Evolutionary conservation across 306 rosid genomes (phyloP), one percentile per base, ranked within the genome.

Genomic region (Cucurbita ficifolia): DNA sequence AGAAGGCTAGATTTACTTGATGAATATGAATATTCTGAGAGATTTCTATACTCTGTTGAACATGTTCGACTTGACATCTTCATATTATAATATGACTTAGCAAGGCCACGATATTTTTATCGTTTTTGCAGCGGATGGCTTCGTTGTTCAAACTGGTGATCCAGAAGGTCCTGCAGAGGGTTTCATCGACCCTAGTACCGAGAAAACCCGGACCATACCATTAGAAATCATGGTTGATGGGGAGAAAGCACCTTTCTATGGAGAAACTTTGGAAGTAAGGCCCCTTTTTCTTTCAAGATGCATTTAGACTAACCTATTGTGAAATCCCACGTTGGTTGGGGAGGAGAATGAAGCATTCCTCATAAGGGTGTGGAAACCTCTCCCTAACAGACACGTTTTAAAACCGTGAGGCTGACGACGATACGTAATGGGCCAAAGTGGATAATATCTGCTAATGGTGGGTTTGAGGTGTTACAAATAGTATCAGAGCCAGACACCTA

Each of bases 141-240:
- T 94, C 79, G 99, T 94, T 21, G 97, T 94, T 69, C 99, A 94
- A 81, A 91, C 97, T 50, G 99, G 97, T 64, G 99, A 94, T 77
- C 99, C 99, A 42, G 97, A 87, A 87, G 97, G 99, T 55, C 99
- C 97, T 81, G 99, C 97, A 10, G 97, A 94, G 85, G 99, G 99
- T 74, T 94, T 94, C 76, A 87, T 91, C 36, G 99, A 94, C 81
- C 99, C 99, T 69, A 89, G 99, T 75, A 91, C 96, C 0, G 99
- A 88, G 87, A 94, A 94, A 82, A 83, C 79, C 53, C 87, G 99
- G 77, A 91, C 92, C 43, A 38, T 91, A 76, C 97, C 99, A 1
- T 79, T 91, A 79, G 99, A 91, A 82, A 67, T 94, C 83, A 87
- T 79, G 77, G 99, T 77, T 21, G 79, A 11, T 0, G 97, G 96